Percentiles rank a stretch among this genome's conserved stretches.
Evolutionary conservation across 345 rosid genomes (phyloP).

Genomic region (Bruguiera sexangula): DNA sequence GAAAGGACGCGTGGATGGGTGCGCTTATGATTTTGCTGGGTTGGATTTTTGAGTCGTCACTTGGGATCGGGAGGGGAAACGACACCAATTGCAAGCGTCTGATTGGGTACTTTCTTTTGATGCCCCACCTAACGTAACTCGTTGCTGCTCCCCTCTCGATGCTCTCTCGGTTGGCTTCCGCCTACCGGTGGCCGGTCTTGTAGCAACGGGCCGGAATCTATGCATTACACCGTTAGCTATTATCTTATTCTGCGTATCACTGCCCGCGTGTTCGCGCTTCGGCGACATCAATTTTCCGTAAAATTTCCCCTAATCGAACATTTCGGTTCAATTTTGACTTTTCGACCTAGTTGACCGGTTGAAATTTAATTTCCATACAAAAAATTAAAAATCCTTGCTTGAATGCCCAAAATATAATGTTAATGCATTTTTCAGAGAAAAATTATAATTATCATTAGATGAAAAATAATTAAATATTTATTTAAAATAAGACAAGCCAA

Average conservation of each 20-base stretch:
- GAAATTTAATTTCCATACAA: no score
- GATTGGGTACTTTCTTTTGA: background rate
- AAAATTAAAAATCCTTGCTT: no score
- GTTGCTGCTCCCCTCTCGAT: conserved; percentile 15
- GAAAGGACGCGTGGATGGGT: conserved; percentile 10
- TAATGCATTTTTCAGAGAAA: no score
- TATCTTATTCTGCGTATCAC: conserved; percentile 9
- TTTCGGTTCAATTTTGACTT: no score
- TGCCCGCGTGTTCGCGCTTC: background rate
- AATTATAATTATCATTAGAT: no score
- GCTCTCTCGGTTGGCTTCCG: conserved; percentile 9
- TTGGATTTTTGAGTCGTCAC: background rate
- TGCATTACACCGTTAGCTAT: conserved; percentile 23
- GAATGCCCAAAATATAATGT: no score
- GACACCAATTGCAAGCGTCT: background rate
- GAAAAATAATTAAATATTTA: no score
- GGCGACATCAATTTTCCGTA: background rate
- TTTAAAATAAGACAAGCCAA: no score
- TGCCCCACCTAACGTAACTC: background rate
- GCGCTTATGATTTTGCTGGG: background rate
- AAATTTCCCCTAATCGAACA: no score
- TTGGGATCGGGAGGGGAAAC: no score
- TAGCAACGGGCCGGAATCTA: conserved; percentile 34
- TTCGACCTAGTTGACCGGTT: no score
- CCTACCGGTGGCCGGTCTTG: conserved; percentile 20